Percentiles rank a stretch among this genome's conserved stretches.
phyloP scores from a whole-genome alignment of 192 early-diverging fungal species.

The Gamsiella multidivaricata region DNA sequence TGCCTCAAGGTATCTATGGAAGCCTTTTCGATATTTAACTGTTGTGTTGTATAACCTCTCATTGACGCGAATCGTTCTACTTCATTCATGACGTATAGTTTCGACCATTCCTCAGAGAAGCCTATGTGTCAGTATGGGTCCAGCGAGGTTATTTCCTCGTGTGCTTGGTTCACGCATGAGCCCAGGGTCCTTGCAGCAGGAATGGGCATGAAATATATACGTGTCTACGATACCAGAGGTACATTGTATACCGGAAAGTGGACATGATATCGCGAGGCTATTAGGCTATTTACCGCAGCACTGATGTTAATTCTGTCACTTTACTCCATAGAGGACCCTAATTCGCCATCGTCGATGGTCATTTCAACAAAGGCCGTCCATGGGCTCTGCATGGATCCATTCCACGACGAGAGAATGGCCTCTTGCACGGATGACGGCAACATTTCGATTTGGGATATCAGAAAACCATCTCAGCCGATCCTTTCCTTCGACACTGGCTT shows the following conservation, averaged over 20 bases:
- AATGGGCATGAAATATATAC: slow-evolving; percentile 76
- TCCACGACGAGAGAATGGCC: slow-evolving; percentile 73
- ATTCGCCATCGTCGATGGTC: slow-evolving; percentile 57
- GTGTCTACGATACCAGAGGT: slow-evolving; percentile 76
- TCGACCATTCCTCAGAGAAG: slow-evolving; percentile 39
- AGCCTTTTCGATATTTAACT: background rate
- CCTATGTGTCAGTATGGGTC: slow-evolving; percentile 70
- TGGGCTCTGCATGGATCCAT: slow-evolving; percentile 76
- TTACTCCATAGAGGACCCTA: slow-evolving; percentile 49
- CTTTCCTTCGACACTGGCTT: slow-evolving; percentile 46
- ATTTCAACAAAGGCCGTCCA: slow-evolving; percentile 78
- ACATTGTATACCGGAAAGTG: background rate
- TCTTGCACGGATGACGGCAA: slow-evolving; percentile 74
- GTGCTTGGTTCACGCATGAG: slow-evolving; percentile 71
- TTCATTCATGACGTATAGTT: background rate
- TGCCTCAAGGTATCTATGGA: slow-evolving; percentile 22
- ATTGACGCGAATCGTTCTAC: too few relatives aligned
- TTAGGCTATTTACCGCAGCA: background rate
- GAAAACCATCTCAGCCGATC: slow-evolving; percentile 71
- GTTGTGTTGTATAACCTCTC: background rate
- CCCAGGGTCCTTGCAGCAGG: slow-evolving; percentile 73
- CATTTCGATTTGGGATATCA: slow-evolving; percentile 80
- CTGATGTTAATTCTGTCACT: too few relatives aligned
- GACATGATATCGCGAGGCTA: background rate
- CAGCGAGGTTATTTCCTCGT: slow-evolving; percentile 73